These are phyloP conservation scores for Botryobasidium botryosum DNA, from an alignment of 768 basidiomycete species.

Conservation along the genomic window DNA sequence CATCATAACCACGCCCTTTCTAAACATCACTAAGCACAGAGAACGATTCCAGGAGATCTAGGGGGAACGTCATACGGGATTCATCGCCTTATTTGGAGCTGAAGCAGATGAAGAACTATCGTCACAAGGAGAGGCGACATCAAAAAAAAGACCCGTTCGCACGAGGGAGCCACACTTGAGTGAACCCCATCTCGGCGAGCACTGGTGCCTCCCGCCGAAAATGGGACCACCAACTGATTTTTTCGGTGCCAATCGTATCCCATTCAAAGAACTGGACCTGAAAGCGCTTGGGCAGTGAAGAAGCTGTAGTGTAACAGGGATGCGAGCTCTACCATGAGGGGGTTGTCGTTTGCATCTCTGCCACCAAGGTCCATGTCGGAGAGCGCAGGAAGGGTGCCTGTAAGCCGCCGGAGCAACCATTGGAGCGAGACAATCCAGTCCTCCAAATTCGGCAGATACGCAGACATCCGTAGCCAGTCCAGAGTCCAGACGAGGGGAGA, in stretches of 20 bases:
- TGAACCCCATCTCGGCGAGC: slow-evolving; percentile 51
- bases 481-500: no score
- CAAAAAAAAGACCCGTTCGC: background rate
- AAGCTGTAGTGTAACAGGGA: no score
- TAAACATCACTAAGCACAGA: slow-evolving; percentile 16
- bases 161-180: slow-evolving; percentile 67
- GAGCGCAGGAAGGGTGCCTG: background rate
- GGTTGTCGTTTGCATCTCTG: background rate
- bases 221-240: slow-evolving; percentile 66
- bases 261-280: slow-evolving; percentile 79
- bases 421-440: no score
- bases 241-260: slow-evolving; percentile 36
- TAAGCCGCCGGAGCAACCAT: no score
- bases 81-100: slow-evolving; percentile 59
- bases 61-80: slow-evolving; percentile 26
- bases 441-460: no score
- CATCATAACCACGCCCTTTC: slow-evolving; percentile 68
- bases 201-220: slow-evolving; percentile 46
- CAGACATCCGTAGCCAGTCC: no score
- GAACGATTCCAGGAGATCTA: background rate
- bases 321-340: background rate
- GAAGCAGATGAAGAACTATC: background rate
- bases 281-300: background rate
- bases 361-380: background rate
- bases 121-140: background rate